Evolutionary conservation across 192 early-diverging fungal species (phyloP).

Genomic region (Rhizophlyctis rosea): DNA sequence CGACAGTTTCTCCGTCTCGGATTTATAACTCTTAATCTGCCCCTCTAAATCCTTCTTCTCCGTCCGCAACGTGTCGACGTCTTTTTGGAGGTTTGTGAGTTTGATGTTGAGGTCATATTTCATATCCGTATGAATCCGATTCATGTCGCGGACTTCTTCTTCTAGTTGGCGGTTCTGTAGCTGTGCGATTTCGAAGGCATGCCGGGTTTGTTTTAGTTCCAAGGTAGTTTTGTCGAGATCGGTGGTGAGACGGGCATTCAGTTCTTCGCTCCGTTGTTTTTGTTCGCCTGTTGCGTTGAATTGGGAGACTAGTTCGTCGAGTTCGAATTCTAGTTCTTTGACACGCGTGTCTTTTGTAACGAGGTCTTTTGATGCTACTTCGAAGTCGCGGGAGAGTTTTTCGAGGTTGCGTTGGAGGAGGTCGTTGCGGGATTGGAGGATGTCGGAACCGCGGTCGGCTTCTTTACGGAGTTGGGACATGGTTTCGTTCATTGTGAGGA

Average conservation of each 20-base stretch:
- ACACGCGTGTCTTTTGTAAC: conserved; percentile 25
- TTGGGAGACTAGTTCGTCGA: conserved; percentile 46
- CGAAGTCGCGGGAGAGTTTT: conserved; percentile 53
- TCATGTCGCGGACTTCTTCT: conserved; percentile 24
- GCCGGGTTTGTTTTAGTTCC: conserved; percentile 25
- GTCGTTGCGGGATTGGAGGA: conserved; percentile 43
- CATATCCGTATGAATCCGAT: conserved; percentile 24
- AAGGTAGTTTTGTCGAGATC: conserved; percentile 35
- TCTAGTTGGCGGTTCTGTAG: conserved; percentile 30
- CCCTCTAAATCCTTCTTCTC: conserved; percentile 37
- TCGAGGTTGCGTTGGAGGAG: conserved; percentile 51
- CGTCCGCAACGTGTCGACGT: conserved; percentile 26
- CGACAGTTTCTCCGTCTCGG: conserved; percentile 44
- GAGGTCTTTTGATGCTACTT: conserved; percentile 45
- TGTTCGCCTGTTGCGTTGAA: conserved; percentile 50
- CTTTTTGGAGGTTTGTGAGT: conserved; percentile 23
- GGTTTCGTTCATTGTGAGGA: conserved; percentile 47
- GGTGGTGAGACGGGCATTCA: conserved; percentile 28
- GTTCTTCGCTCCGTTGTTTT: conserved; percentile 33
- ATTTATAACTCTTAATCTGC: conserved; percentile 25
- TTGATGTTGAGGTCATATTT: conserved; percentile 35
- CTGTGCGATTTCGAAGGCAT: conserved; percentile 20
- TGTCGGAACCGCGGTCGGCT: conserved; percentile 48
- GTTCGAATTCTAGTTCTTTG: conserved; percentile 54
- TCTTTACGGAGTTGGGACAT: conserved; percentile 45